Evolutionary conservation across 345 rosid genomes (phyloP).

Genomic region (Melastoma malabathricum): DNA sequence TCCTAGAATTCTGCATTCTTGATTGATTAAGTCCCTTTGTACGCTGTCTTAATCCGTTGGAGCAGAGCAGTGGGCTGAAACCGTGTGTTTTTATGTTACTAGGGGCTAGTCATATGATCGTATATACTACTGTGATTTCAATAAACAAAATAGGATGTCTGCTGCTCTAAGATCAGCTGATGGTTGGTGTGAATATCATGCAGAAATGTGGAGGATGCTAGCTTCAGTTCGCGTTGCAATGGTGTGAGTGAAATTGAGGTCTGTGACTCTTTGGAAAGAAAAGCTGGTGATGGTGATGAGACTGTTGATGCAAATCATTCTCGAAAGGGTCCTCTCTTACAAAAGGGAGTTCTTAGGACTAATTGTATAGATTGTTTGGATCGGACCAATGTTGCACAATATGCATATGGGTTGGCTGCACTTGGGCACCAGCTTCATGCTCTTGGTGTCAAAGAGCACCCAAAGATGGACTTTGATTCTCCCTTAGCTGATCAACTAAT

Average conservation of each 20-base stretch:
- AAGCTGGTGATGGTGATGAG: conserved; percentile 22
- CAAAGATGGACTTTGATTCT: conserved; percentile 65
- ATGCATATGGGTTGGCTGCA: conserved; percentile 91
- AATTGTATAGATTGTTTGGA: conserved; percentile 98
- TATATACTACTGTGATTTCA: too few relatives aligned
- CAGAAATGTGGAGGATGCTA: conserved; percentile 37
- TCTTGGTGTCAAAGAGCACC: conserved; percentile 45
- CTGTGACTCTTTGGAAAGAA: conserved; percentile 28
- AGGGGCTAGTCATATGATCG: too few relatives aligned
- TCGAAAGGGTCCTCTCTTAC: conserved; percentile 46
- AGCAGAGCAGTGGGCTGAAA: too few relatives aligned
- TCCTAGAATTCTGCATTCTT: too few relatives aligned
- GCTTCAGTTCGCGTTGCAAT: conserved; percentile 20
- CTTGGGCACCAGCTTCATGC: conserved; percentile 87
- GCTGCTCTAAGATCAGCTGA: conserved; percentile 5
- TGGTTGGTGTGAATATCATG: conserved; percentile 16
- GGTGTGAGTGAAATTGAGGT: conserved; percentile 32
- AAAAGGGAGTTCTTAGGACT: conserved; percentile 87
- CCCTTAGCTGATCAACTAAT: conserved; percentile 77
- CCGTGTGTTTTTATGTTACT: too few relatives aligned
- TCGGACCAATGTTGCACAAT: conserved; percentile 98
- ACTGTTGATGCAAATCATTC: conserved; percentile 36
- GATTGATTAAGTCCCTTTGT: too few relatives aligned
- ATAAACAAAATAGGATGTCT: background rate
- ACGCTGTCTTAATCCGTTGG: too few relatives aligned